These are phyloP conservation scores for Terana coerulea DNA, from an alignment of 768 basidiomycete species.

Conservation along the genomic window DNA sequence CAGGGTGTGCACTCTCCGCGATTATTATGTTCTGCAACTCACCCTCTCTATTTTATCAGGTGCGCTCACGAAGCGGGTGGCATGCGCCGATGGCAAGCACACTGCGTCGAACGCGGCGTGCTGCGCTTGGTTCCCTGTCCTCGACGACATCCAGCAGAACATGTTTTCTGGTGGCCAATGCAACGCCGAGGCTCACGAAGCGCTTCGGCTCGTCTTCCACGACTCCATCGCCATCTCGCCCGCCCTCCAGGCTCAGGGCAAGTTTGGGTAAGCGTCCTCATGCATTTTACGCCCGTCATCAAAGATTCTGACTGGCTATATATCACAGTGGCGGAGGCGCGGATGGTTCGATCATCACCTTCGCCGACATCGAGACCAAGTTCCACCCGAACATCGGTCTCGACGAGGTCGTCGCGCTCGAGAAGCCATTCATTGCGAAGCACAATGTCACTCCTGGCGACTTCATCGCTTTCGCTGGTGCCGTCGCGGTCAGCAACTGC, in stretches of 20 bases:
- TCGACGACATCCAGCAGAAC: conserved; percentile 26
- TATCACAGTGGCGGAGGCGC: conserved; percentile 28
- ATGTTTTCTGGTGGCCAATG: conserved; percentile 27
- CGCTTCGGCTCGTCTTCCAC: conserved; percentile 25
- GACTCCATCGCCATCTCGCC: conserved; percentile 18
- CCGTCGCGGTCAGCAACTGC: conserved; percentile 25
- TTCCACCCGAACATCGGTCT: conserved; percentile 42
- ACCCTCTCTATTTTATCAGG: background rate
- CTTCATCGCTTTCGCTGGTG: conserved; percentile 32
- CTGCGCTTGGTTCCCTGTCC: conserved; percentile 27
- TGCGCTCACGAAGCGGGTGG: conserved; percentile 11
- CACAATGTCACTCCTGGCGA: conserved; percentile 40
- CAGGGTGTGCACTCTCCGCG: background rate
- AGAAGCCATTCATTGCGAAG: conserved; percentile 32
- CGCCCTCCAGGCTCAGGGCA: background rate
- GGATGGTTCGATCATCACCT: conserved; percentile 48
- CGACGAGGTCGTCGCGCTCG: conserved; percentile 29
- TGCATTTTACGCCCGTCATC: background rate
- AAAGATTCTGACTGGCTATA: background rate
- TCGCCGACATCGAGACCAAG: conserved; percentile 37
- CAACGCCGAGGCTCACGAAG: conserved; percentile 25
- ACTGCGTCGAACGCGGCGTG: conserved; percentile 26
- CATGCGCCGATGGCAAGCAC: conserved; percentile 28
- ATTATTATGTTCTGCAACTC: background rate
- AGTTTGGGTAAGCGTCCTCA: background rate